These are phyloP conservation scores for Rhodocollybia butyracea DNA, from an alignment of 768 basidiomycete genomes.

Conservation along the genomic window DNA sequence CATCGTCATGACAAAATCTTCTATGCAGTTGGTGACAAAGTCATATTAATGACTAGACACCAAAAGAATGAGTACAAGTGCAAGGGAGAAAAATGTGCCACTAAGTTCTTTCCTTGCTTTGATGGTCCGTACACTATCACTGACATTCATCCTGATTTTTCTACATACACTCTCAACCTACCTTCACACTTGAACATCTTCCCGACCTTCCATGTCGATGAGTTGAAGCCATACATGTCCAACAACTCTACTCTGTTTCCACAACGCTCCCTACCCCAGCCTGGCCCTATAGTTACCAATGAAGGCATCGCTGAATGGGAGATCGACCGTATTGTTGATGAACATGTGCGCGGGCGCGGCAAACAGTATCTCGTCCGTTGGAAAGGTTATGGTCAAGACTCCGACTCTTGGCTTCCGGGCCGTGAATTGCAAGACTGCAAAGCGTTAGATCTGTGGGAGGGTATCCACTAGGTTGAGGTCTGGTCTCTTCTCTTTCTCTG, in stretches of 20 bases:
- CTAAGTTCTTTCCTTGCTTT: conserved; percentile 23
- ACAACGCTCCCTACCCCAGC: conserved; percentile 8
- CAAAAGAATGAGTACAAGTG: conserved; percentile 16
- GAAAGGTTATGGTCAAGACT: conserved; percentile 24
- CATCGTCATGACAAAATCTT: conserved; percentile 9
- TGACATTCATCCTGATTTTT: conserved; percentile 11
- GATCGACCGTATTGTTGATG: conserved; percentile 28
- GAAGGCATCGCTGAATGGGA: conserved; percentile 17
- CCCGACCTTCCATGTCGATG: conserved; percentile 36
- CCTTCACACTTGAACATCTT: conserved; percentile 21
- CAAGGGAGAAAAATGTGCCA: conserved; percentile 14
- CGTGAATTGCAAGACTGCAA: conserved; percentile 17
- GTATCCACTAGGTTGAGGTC: background rate
- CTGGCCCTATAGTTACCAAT: no score
- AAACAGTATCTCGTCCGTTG: conserved; percentile 29
- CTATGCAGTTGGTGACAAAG: conserved; percentile 20
- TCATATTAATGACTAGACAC: conserved; percentile 22
- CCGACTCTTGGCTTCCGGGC: conserved; percentile 26
- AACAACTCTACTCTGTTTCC: conserved; percentile 32
- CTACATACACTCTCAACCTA: conserved; percentile 26
- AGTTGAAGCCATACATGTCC: conserved; percentile 20
- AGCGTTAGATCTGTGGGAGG: conserved; percentile 12
- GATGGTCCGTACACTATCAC: conserved; percentile 14
- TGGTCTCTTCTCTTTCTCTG: background rate
- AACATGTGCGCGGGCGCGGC: conserved; percentile 19